phyloP scores from a whole-genome alignment of 768 basidiomycete species.

The Boletus pseudo-olivaceus region DNA sequence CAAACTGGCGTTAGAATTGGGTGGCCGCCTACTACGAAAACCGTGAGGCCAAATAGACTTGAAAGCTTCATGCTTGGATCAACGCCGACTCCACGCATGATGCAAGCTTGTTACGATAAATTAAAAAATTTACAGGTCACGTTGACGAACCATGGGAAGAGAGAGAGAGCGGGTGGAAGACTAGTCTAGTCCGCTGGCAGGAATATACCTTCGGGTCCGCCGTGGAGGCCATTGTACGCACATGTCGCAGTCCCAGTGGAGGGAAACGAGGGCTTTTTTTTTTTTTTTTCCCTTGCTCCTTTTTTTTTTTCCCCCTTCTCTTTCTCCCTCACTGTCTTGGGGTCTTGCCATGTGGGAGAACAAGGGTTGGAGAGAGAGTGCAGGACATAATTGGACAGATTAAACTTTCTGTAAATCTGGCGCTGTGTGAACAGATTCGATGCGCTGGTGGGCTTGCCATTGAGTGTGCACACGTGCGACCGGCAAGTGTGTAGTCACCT shows the following conservation, averaged over 20 bases:
- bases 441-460: too few species aligned
- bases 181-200: too few species aligned
- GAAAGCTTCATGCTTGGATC: not conserved
- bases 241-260: not conserved
- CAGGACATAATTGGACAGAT: too few species aligned
- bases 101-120: too few species aligned
- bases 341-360: constrained; percentile 3
- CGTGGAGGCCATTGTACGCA: not conserved
- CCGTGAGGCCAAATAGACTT: not conserved
- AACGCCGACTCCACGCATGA: too few species aligned
- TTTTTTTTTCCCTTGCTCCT: not conserved
- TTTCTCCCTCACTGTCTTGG: not conserved
- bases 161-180: too few species aligned
- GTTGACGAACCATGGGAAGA: too few species aligned
- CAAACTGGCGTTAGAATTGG: not conserved
- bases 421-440: not conserved
- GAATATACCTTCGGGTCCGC: constrained; percentile 7
- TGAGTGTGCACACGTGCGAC: not conserved
- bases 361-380: not conserved
- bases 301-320: not conserved
- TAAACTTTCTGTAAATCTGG: not conserved
- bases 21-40: too few species aligned
- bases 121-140: not conserved
- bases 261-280: not conserved
- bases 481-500: not conserved